A percentile compares a stretch with the other conserved stretches of the same genome.
phyloP scores from a whole-genome alignment of 208 protist genomes.

The Acanthamoeba quina region DNA sequence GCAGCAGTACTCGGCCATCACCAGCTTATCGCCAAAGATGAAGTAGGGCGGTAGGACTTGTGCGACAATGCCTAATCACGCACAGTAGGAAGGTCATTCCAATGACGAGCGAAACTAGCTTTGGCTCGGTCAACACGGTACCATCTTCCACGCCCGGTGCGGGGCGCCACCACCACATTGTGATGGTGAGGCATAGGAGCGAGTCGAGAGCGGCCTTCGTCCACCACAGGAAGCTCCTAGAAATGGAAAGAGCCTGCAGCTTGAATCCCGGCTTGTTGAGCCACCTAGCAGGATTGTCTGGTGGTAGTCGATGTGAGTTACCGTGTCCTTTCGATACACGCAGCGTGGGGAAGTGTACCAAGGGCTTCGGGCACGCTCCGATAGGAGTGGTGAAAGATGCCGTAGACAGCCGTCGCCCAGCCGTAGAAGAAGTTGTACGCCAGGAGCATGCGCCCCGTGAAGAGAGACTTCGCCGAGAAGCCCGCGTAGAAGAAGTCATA shows the following conservation, averaged over 20 bases:
- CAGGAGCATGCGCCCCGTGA: conserved; percentile 69
- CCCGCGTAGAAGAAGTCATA: conserved; percentile 64
- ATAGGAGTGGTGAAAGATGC: conserved; percentile 73
- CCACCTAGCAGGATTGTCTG: conserved; percentile 46
- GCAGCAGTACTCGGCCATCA: conserved; percentile 64
- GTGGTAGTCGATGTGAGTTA: neutral
- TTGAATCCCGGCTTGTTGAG: conserved; percentile 71
- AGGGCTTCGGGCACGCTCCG: conserved; percentile 19
- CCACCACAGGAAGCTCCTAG: conserved; percentile 50
- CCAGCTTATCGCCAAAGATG: conserved; percentile 63
- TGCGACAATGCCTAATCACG: neutral
- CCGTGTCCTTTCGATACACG: neutral
- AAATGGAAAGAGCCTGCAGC: conserved; percentile 47
- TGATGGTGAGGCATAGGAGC: conserved; percentile 63
- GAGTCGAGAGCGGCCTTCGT: conserved; percentile 26
- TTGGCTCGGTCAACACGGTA: neutral
- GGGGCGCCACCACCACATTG: conserved; percentile 63
- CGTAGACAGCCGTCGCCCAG: conserved; percentile 71
- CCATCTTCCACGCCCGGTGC: neutral
- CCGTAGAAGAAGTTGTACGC: conserved; percentile 76
- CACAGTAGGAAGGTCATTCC: neutral
- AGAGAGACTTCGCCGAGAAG: conserved; percentile 53
- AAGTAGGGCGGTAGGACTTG: conserved; percentile 26
- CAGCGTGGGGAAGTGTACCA: neutral
- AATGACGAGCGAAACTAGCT: neutral